Evolutionary conservation across 371 early-diverging fungal genomes (phyloP).

Genomic region (Nematocida ausubeli): DNA sequence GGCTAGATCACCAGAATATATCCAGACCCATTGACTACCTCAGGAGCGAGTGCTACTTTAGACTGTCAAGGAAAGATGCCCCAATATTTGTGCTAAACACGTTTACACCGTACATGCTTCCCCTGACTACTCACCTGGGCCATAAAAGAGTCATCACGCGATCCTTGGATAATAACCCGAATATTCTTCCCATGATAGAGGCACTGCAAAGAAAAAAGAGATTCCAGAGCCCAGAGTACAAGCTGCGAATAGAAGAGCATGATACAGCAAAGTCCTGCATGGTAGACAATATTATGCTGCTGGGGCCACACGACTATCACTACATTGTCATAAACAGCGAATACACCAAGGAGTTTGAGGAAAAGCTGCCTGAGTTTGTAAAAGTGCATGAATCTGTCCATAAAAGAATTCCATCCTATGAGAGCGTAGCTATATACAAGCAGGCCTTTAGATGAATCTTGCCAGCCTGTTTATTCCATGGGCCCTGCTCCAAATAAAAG

Average conservation of each 20-base stretch:
- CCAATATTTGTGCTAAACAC: slow-evolving; percentile 40
- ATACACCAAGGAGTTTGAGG: slow-evolving; percentile 31
- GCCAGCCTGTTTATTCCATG: too few species aligned
- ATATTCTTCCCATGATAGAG: neutral
- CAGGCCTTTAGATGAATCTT: neutral
- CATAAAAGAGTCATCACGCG: slow-evolving; percentile 20
- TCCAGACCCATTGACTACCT: slow-evolving; percentile 18
- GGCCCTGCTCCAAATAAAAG: too few species aligned
- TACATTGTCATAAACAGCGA: slow-evolving; percentile 31
- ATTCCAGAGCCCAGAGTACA: neutral
- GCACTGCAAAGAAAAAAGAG: neutral
- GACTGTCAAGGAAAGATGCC: neutral
- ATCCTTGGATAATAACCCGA: slow-evolving; percentile 37
- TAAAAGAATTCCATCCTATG: neutral
- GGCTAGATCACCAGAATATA: slow-evolving; percentile 51
- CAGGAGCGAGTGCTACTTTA: slow-evolving; percentile 6
- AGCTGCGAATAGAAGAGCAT: slow-evolving; percentile 11
- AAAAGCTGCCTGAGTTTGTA: slow-evolving; percentile 34
- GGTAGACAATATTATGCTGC: slow-evolving; percentile 4
- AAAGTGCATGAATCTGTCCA: slow-evolving; percentile 41
- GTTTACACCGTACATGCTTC: slow-evolving; percentile 49
- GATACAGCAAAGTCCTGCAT: slow-evolving; percentile 16
- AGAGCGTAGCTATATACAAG: slow-evolving; percentile 37
- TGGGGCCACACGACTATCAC: slow-evolving; percentile 28
- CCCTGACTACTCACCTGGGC: slow-evolving; percentile 25